Evolutionary conservation across 1,139 yeast species (phyloP).

Genomic region (Lodderomyces metapsilosis): DNA sequence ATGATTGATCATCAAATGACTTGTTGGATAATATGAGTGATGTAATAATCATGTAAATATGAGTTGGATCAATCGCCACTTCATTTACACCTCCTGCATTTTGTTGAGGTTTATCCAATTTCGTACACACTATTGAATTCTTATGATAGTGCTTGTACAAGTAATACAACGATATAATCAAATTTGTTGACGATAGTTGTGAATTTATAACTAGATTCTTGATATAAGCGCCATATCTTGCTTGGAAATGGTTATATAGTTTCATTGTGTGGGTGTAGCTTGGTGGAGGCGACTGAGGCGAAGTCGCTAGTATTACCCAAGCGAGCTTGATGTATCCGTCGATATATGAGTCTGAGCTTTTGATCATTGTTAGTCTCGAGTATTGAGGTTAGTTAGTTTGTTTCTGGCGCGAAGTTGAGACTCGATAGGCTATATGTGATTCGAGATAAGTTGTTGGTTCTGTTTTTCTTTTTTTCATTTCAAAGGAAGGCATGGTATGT

Average conservation of each 20-base stretch:
- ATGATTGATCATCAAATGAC: slow-evolving; percentile 50
- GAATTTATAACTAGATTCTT: slow-evolving; percentile 24
- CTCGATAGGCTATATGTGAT: too few relatives aligned
- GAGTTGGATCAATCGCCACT: slow-evolving; percentile 12
- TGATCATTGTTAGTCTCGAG: slow-evolving; percentile 3
- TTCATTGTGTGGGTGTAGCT: slow-evolving; percentile 4
- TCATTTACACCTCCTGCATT: slow-evolving; percentile 1
- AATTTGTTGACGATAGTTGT: slow-evolving; percentile 30
- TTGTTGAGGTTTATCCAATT: slow-evolving; percentile 13
- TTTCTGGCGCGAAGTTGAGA: background rate
- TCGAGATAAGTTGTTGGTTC: too few relatives aligned
- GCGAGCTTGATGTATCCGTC: slow-evolving; percentile 14
- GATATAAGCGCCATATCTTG: slow-evolving; percentile 21
- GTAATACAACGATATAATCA: slow-evolving; percentile 31
- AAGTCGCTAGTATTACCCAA: slow-evolving; percentile 14
- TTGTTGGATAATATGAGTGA: slow-evolving; percentile 49
- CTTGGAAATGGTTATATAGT: slow-evolving; percentile 16
- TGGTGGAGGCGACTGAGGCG: background rate
- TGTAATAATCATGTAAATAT: slow-evolving; percentile 28
- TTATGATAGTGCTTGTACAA: slow-evolving; percentile 25
- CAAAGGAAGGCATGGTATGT: too few relatives aligned
- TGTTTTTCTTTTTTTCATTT: too few relatives aligned
- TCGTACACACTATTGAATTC: slow-evolving; percentile 8
- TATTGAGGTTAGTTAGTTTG: background rate
- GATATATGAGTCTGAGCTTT: slow-evolving; percentile 8